Evolutionary conservation across 352 stramenopile genomes (phyloP), one percentile per base, ranked within the genome.

Genomic region (Phytopythium oedochilum): DNA sequence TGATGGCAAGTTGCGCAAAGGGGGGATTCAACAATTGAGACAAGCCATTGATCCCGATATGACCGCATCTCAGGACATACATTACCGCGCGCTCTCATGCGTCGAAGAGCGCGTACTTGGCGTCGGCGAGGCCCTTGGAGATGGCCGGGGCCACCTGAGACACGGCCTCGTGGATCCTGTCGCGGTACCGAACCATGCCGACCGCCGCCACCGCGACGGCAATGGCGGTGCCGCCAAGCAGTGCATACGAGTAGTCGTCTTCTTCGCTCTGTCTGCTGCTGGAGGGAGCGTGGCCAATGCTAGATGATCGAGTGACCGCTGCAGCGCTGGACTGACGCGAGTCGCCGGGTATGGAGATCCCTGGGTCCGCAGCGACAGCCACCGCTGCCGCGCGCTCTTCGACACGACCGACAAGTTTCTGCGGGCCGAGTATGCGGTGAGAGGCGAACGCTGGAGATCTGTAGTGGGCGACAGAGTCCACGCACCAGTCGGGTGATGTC

Each of bases 21-120:
- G 29, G 29, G n/a, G n/a, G n/a, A n/a, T n/a, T n/a, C n/a, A n/a
- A n/a, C n/a, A n/a, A n/a, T n/a, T n/a, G n/a, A n/a, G n/a, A 6
- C 60, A 79, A 59, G 61, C 71, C 15, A 80, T 40, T 38, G 75
- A 84, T 29, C 56, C 68, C 60, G 89, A 87, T 35, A 91, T 73
- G 36, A 75, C 77, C 39, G 67, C 32, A 43, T 8, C 3, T 23
- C 36, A 12, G 17, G 8, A 43, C 36, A 23, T 55, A 47, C 22
- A 44, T 15, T 42, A 20, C 17, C 34, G 10, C 5, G 3, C 22
- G 2, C 22, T 5, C 40, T 71, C 50, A 86, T 50, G 70, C 74
- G 10, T 88, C 78, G 50, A 89, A 86, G 6, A 89, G 57, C 26
- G 75, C 75, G 48, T 77, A 80, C 54, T 87, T 88, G 49, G 77